A percentile compares a stretch with the other conserved stretches of the same genome.
phyloP scores from a whole-genome alignment of 2,329 filamentous ascomycete species.

The Dactylellina sp. region DNA sequence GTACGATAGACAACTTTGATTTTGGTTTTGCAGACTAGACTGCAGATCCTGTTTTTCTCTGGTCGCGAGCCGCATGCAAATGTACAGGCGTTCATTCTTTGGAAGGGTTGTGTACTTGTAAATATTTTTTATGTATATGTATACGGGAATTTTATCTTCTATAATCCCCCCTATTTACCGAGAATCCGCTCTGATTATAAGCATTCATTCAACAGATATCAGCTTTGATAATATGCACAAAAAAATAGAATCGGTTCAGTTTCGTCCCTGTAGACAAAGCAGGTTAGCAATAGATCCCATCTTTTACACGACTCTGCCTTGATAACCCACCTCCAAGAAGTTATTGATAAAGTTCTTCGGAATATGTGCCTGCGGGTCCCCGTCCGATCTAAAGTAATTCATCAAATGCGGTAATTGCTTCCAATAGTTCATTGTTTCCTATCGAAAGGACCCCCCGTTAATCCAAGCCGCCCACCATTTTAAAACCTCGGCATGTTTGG shows the following conservation, averaged over 20 bases:
- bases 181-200: not conserved
- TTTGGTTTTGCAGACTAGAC: not conserved
- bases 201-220: not conserved
- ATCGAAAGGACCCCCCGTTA: slow-evolving; percentile 74
- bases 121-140: slow-evolving; percentile 43
- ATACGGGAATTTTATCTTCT: slow-evolving; percentile 29
- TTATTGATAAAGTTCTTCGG: slow-evolving; percentile 92
- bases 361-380: slow-evolving; percentile 78
- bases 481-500: too few species aligned
- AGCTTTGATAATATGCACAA: slow-evolving; percentile 21
- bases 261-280: slow-evolving; percentile 57
- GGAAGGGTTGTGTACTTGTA: slow-evolving; percentile 28
- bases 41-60: not conserved
- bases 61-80: not conserved
- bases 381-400: slow-evolving; percentile 94
- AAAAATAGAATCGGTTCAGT: slow-evolving; percentile 44
- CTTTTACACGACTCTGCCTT: too few species aligned
- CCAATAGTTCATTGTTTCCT: slow-evolving; percentile 99
- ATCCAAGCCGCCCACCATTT: slow-evolving; percentile 79
- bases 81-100: slow-evolving; percentile 24
- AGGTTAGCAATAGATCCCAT: not conserved
- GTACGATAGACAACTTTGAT: slow-evolving; percentile 37
- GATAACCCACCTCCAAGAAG: slow-evolving; percentile 83
- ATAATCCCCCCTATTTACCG: not conserved
- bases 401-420: slow-evolving; percentile 95